phyloP scores from a whole-genome alignment of 345 rosid species.

The Dimocarpus longan region DNA sequence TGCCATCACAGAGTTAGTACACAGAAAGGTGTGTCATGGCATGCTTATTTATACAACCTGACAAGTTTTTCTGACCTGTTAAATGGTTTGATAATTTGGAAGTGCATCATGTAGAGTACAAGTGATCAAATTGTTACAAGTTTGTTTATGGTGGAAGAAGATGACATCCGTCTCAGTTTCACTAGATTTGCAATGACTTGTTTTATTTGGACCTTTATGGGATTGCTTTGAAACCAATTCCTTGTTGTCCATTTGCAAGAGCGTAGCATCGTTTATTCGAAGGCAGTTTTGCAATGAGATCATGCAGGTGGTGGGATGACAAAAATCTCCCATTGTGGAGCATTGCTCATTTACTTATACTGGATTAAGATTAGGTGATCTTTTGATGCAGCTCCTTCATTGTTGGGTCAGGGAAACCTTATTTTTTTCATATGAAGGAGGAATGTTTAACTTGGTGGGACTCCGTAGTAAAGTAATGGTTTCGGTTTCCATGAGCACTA shows the following conservation, averaged over 20 bases:
- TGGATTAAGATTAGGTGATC: neutral
- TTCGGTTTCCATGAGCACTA: conserved; percentile 11
- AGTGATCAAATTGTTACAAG: neutral
- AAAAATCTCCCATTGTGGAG: neutral
- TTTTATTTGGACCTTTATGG: neutral
- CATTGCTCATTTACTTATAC: neutral
- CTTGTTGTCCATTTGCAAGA: neutral
- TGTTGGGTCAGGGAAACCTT: neutral
- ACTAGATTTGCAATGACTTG: neutral
- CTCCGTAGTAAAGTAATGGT: neutral
- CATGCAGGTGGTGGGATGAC: neutral
- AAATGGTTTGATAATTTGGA: neutral
- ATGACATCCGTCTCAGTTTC: neutral
- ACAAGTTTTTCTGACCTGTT: neutral
- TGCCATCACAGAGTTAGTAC: conserved; percentile 63
- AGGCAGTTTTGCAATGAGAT: neutral
- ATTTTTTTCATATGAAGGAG: neutral
- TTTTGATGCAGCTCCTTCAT: neutral
- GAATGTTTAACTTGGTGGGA: neutral
- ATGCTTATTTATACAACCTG: neutral
- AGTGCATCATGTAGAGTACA: neutral
- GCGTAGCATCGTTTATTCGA: neutral
- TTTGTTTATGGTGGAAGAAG: neutral
- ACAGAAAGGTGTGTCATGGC: conserved; percentile 56
- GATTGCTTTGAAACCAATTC: neutral